Conservation (phyloP, 768 basidiomycete species). For the Suillus spraguei region DNA sequence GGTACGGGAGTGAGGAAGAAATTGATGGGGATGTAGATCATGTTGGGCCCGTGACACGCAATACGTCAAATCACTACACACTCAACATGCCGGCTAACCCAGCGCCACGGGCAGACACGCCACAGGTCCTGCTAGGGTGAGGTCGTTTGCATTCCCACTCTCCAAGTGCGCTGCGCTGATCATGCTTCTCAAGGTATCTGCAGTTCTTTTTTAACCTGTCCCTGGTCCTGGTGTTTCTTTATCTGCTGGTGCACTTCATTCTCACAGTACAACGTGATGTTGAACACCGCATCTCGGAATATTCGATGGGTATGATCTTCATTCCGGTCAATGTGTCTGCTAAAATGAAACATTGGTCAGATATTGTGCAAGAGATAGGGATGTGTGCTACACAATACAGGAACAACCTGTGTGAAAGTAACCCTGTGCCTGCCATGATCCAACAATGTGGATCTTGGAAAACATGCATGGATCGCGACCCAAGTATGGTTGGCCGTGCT, state of each 20-base stretch:
- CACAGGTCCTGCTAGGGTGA: slow-evolving; percentile 87
- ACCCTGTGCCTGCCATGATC: slow-evolving; percentile 85
- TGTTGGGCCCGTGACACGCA: slow-evolving; percentile 45
- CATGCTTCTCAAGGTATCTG: slow-evolving; percentile 63
- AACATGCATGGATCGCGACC: slow-evolving; percentile 93
- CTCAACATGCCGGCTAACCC: slow-evolving; percentile 73
- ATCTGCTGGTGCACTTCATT: slow-evolving; percentile 84
- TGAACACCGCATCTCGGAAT: slow-evolving; percentile 81
- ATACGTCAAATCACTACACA: slow-evolving; percentile 80
- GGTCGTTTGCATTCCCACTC: slow-evolving; percentile 28
- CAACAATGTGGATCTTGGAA: slow-evolving; percentile 90
- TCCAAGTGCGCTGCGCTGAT: slow-evolving; percentile 11
- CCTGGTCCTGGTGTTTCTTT: slow-evolving; percentile 80
- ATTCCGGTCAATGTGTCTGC: slow-evolving; percentile 17
- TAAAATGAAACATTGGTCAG: slow-evolving; percentile 41
- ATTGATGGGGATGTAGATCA: slow-evolving; percentile 51
- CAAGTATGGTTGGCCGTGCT: slow-evolving; percentile 84
- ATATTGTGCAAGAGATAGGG: slow-evolving; percentile 91
- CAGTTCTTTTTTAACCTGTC: slow-evolving; percentile 95
- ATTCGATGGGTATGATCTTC: slow-evolving; percentile 74
- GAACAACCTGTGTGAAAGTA: slow-evolving; percentile 77
- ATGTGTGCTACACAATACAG: slow-evolving; percentile 81
- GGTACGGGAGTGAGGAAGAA: slow-evolving; percentile 43
- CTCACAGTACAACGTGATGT: slow-evolving; percentile 91
- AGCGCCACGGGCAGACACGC: slow-evolving; percentile 60